A percentile compares a stretch with the other conserved stretches of the same genome.
These are phyloP conservation scores for Colletotrichum cereale DNA, from an alignment of 2,329 filamentous ascomycete genomes.

Conservation along the genomic window DNA sequence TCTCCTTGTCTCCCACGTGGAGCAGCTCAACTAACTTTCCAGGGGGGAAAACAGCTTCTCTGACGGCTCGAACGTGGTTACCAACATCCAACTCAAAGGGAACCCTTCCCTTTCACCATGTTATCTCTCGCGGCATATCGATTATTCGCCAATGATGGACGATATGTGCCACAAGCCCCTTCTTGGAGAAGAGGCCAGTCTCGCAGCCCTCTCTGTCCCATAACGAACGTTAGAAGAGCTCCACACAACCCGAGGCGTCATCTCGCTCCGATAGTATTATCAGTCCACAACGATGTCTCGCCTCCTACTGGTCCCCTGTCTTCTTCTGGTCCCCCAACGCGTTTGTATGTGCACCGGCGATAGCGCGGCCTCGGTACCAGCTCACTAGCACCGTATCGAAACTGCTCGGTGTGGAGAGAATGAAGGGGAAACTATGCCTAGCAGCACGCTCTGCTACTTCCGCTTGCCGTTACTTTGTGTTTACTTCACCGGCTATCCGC, in stretches of 20 bases:
- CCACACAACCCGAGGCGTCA: constrained; percentile 39
- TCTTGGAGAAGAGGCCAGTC: not conserved
- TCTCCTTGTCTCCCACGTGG: constrained; percentile 39
- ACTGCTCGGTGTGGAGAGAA: not conserved
- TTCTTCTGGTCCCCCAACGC: constrained; percentile 10
- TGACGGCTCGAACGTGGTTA: not conserved
- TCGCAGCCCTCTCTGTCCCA: constrained; percentile 5
- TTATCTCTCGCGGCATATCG: constrained; percentile 4
- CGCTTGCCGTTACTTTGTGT: not conserved
- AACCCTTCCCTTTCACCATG: not conserved
- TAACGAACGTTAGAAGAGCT: constrained; percentile 28
- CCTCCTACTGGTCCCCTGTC: constrained; percentile 28
- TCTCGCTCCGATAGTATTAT: constrained; percentile 39
- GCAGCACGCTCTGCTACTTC: too few species aligned
- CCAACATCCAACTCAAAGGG: not conserved
- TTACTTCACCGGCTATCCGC: not conserved
- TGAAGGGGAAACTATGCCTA: not conserved
- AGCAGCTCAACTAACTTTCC: constrained; percentile 21
- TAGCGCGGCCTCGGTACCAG: constrained; percentile 6
- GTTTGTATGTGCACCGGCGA: constrained; percentile 11
- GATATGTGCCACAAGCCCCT: not conserved
- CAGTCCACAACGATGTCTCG: constrained; percentile 41
- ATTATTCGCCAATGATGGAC: not conserved
- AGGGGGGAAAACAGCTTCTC: not conserved
- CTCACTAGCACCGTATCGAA: constrained; percentile 9